Base-by-base conservation (phyloP, 441 rosid genomes). In the Monsonia emarginata region DNA sequence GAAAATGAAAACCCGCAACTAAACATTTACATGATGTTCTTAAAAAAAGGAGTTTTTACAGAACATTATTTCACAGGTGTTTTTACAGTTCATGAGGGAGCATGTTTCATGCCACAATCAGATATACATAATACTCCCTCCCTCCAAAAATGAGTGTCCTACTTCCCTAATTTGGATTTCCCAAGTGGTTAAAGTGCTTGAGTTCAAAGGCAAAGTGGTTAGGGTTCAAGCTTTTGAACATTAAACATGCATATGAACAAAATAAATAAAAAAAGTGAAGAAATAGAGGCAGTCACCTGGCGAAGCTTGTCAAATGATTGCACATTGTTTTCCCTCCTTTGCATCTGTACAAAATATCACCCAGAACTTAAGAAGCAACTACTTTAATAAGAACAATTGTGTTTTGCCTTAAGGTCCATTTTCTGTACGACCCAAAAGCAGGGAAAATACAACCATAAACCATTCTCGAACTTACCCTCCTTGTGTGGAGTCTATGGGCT, bases 271-370 rank as follows among this genome's bases (percentile, higher is more conserved):
- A 6, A 36, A 7, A 5, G 1, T 36, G 42, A 36, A 36, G 11
- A 36, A 36, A 32, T 24, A 62, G 54, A 16, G 61, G 74, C 50
- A 22, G 80, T 75, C 31, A 90, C 98, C 88, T 88, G 98, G 50
- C 96, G 96, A 78, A 93, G 92, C 86, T 93, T 93, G 80, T 93
- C 97, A 82, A 93, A 93, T 70, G 97, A 93, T 71, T 90, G 95
- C 69, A 86, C 95, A 69, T 90, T 90, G 75, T 90, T 93, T 84
- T 93, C 98, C 81, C 98, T 88, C 79, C 98, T 84, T 75, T 93
- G 97, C 97, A 93, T 90, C 96, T 93, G 75, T 6, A 62, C 19
- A 65, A 61, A 64, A 63, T 40, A 76, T 30, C 34, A 28, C 18
- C 13, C 36, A 42, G 30, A 24, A n/a, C n/a, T 26, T 21, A 65